Percentiles rank a stretch among this genome's conserved stretches.
Evolutionary conservation across 139 green algal species (phyloP).

Genomic region (Chlorella ohadii): DNA sequence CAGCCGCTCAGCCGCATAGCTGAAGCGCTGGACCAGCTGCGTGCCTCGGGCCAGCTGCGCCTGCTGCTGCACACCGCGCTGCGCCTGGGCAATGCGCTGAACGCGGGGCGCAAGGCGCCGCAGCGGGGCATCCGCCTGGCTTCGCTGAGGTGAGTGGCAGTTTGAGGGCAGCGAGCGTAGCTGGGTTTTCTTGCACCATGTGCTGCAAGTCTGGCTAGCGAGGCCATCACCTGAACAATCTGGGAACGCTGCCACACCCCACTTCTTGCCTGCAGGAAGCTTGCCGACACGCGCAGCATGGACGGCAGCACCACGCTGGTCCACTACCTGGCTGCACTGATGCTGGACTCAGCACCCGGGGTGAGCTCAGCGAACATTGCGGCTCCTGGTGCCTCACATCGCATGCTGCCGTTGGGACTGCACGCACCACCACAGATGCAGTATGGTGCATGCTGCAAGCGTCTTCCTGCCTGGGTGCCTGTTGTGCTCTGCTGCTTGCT

Average conservation of each 20-base stretch:
- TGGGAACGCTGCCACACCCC: too few relatives aligned
- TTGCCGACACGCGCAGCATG: constrained; percentile 28
- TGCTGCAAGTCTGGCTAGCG: too few relatives aligned
- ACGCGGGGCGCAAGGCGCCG: constrained; percentile 34
- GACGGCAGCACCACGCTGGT: constrained; percentile 32
- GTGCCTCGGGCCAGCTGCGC: background rate
- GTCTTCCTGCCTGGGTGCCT: too few relatives aligned
- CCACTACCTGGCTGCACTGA: constrained; percentile 31
- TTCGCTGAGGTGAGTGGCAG: background rate
- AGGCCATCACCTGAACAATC: too few relatives aligned
- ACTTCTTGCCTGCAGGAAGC: constrained; percentile 2
- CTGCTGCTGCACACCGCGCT: constrained; percentile 33
- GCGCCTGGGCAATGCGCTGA: constrained; percentile 33
- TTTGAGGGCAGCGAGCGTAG: background rate
- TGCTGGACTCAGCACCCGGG: background rate
- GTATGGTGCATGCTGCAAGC: too few relatives aligned
- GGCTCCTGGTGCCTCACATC: too few relatives aligned
- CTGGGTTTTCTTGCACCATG: too few relatives aligned
- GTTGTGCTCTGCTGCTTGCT: too few relatives aligned
- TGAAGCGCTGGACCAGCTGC: constrained; percentile 17
- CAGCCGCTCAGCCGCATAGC: background rate
- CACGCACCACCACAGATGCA: too few relatives aligned
- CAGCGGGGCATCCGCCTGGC: constrained; percentile 30
- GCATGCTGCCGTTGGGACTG: too few relatives aligned
- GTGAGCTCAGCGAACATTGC: too few relatives aligned